Evolutionary conservation across 441 rosid species (phyloP).

Genomic region (Hura crepitans): DNA sequence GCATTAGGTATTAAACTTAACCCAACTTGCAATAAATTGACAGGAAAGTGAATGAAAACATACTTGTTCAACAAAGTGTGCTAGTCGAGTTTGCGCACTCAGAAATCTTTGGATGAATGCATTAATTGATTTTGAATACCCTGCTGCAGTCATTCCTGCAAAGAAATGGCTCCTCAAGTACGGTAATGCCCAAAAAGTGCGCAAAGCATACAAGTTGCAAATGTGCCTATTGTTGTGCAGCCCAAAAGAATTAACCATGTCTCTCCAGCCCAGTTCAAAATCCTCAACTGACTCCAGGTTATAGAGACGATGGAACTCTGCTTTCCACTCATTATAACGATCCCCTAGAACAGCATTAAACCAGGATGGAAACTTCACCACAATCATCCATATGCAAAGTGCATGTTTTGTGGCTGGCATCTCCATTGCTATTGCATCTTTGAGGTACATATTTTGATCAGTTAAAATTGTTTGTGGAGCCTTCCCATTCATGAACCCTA

Average conservation of each 20-base stretch:
- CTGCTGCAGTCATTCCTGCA: slow-evolving; percentile 76
- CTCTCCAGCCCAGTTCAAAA: slow-evolving; percentile 91
- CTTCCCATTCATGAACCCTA: slow-evolving; percentile 87
- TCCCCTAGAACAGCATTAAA: slow-evolving; percentile 89
- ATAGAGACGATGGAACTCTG: slow-evolving; percentile 81
- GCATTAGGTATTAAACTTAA: not conserved
- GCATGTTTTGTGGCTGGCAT: slow-evolving; percentile 86
- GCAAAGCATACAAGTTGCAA: slow-evolving; percentile 57
- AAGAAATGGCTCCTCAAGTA: slow-evolving; percentile 83
- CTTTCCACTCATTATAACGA: slow-evolving; percentile 89
- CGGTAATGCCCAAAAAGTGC: slow-evolving; percentile 81
- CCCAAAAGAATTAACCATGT: slow-evolving; percentile 78
- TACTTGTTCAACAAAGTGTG: slow-evolving; percentile 93
- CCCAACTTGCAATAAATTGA: not conserved
- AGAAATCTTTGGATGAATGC: slow-evolving; percentile 91
- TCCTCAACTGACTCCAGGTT: slow-evolving; percentile 78
- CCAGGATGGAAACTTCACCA: slow-evolving; percentile 96
- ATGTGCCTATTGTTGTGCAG: slow-evolving; percentile 82
- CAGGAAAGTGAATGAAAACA: slow-evolving; percentile 24
- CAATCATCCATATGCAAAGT: slow-evolving; percentile 95
- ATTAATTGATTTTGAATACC: slow-evolving; percentile 76
- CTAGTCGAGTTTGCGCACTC: slow-evolving; percentile 84
- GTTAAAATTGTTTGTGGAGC: slow-evolving; percentile 86
- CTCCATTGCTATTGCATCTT: slow-evolving; percentile 86
- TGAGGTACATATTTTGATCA: slow-evolving; percentile 87